Evolutionary conservation across 2,329 filamentous ascomycete genomes (phyloP).

Genomic region (Colletotrichum cordylinicola): DNA sequence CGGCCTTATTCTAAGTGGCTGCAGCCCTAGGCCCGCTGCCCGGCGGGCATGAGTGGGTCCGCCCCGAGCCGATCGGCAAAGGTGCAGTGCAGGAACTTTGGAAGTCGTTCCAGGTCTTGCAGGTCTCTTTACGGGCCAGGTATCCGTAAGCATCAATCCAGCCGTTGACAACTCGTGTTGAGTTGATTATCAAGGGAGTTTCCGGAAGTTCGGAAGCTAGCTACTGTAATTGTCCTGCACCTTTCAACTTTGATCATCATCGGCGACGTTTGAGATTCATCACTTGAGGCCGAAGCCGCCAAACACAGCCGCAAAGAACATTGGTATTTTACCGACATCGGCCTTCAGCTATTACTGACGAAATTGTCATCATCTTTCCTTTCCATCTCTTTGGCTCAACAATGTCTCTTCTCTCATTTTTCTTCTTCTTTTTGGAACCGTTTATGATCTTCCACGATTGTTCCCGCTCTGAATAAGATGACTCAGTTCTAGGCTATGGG

Average conservation of each 20-base stretch:
- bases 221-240: neutral
- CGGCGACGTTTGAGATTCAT: neutral
- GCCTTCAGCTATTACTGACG: neutral
- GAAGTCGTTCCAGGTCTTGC: neutral
- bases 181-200: neutral
- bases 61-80: constrained; percentile 5
- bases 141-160: neutral
- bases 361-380: neutral
- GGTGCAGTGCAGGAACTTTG: neutral
- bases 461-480: too few species aligned
- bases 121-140: neutral
- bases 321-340: neutral
- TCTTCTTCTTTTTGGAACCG: neutral
- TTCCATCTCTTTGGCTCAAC: neutral
- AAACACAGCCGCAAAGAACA: neutral
- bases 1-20: constrained; percentile 4
- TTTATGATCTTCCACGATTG: too few species aligned
- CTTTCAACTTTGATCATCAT: neutral
- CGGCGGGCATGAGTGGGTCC: constrained; percentile 9
- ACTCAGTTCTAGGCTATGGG: too few species aligned
- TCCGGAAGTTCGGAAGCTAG: neutral
- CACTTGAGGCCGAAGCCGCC: neutral
- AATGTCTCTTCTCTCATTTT: neutral
- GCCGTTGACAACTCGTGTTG: neutral
- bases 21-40: constrained; percentile 3